Conservation (phyloP, 192 early-diverging fungal species). For the Backusella westeae region DNA sequence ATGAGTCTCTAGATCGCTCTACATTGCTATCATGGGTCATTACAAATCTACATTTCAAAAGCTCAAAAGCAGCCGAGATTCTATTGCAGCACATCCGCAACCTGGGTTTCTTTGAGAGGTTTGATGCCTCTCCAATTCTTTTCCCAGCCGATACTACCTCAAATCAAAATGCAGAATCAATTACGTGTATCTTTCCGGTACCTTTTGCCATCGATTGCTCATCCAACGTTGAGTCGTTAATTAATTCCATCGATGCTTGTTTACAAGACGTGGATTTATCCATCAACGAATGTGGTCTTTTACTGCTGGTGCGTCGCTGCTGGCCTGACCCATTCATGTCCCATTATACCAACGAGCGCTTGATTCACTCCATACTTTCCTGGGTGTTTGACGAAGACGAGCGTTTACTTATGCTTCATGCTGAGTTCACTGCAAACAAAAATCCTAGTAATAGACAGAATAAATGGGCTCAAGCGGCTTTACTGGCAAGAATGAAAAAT, state of each 20-base stretch:
- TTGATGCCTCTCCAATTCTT: conserved; percentile 44
- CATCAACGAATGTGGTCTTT: conserved; percentile 53
- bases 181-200: conserved; percentile 48
- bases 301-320: conserved; percentile 47
- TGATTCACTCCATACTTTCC: conserved; percentile 43
- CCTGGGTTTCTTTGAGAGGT: conserved; percentile 51
- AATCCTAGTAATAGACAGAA: conserved; percentile 24
- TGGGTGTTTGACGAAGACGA: conserved; percentile 57
- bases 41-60: conserved; percentile 40
- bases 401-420: conserved; percentile 43
- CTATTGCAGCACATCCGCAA: conserved; percentile 56
- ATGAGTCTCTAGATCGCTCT: conserved; percentile 25
- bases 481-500: conserved; percentile 11
- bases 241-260: conserved; percentile 49
- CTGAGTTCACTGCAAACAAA: conserved; percentile 42
- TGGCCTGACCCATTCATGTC: conserved; percentile 64
- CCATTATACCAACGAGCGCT: conserved; percentile 44
- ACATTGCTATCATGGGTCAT: conserved; percentile 37
- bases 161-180: not conserved
- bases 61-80: conserved; percentile 22
- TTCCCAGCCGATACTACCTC: conserved; percentile 11
- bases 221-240: conserved; percentile 47
- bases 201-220: conserved; percentile 53
- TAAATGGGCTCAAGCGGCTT: conserved; percentile 14
- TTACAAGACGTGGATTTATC: conserved; percentile 48